Base-by-base conservation (phyloP, 1,284 basidiomycete genomes). In the Heterobasidion parviporum region DNA sequence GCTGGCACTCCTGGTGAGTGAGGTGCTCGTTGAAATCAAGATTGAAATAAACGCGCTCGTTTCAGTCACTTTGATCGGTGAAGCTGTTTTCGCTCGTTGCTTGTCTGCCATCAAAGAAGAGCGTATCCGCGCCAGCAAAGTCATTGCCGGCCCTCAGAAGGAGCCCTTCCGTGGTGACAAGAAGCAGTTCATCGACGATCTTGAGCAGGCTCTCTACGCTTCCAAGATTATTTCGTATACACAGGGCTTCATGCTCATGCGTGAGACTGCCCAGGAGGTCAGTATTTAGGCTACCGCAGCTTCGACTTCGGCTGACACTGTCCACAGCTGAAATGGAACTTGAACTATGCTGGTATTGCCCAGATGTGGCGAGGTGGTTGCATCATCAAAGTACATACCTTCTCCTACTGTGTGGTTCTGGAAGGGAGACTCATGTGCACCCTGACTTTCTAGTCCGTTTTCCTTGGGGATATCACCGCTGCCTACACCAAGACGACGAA, bases 321-420 rank as follows among this genome's bases (percentile, higher is more conserved):
- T 60, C 89, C 18, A 53, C 16, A 54, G 87, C 68, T 86, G 62
- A 71, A 68, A 62, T 94, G 92, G 91, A 83, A 89, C 69, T 74
- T 94, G 68, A 94, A 94, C 80, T 97, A 97, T 72, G 89, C 94
- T 67, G 94, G 94, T 61, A 98, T 99, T 70, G 97, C 97, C 52
- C 86, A 83, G 64, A 99, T 99, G 94, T 99, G 97, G 97, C 93
- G 96, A 68, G 97, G 97, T 64, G 97, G 97, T 63, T 99, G 97
- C 75, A 99, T 99, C 74, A 99, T 99, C 83, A 94, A 94, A 81
- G 85, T 79, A 53, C 52, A 50, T 10, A n/a, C 6, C 16, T 15
- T 54, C 3, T 54, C 10, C 35, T 6, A 36, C 50, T 47, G 15
- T 41, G 43, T 15, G 6, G 26, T 26, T 26, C 26, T 5, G 26